A percentile compares a stretch with the other conserved stretches of the same genome.
Conservation (phyloP, 2,329 filamentous ascomycete genomes). For the Aureobasidium vineae region DNA sequence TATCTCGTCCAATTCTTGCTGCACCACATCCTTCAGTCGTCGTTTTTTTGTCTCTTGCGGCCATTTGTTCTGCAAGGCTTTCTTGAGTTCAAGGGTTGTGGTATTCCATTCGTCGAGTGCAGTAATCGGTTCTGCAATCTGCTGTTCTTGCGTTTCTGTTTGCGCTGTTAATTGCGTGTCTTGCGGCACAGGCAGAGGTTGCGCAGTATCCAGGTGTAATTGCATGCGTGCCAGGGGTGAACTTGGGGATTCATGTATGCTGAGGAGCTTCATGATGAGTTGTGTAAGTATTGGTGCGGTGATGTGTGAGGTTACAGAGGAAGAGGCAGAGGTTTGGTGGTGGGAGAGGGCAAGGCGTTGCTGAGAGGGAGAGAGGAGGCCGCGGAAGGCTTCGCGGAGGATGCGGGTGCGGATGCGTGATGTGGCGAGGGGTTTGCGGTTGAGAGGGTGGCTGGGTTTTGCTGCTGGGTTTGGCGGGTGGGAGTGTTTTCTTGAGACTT, state of each 20-base stretch:
- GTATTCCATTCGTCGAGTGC: background rate
- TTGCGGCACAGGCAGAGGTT: no score
- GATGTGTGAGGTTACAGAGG: background rate
- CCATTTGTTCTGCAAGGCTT: background rate
- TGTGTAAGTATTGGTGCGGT: background rate
- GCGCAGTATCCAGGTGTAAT: no score
- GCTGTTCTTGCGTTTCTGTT: no score
- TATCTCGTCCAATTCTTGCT: background rate
- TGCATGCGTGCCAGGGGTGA: background rate
- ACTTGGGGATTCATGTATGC: background rate
- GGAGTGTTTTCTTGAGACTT: no score
- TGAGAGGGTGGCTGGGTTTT: no score
- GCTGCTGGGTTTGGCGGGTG: no score
- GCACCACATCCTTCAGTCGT: background rate
- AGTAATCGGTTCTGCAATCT: background rate
- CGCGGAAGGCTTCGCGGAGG: constrained; percentile 7
- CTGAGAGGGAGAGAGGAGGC: background rate
- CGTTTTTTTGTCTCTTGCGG: background rate
- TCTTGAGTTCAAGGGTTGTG: background rate
- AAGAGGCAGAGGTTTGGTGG: background rate
- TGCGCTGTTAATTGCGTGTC: no score
- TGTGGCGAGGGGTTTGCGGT: no score
- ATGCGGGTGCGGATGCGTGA: background rate
- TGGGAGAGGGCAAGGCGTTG: background rate
- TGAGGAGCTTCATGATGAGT: constrained; percentile 1